Percentiles rank a stretch among this genome's conserved stretches.
phyloP scores from a whole-genome alignment of 345 rosid genomes.

The Nephelium lappaceum region DNA sequence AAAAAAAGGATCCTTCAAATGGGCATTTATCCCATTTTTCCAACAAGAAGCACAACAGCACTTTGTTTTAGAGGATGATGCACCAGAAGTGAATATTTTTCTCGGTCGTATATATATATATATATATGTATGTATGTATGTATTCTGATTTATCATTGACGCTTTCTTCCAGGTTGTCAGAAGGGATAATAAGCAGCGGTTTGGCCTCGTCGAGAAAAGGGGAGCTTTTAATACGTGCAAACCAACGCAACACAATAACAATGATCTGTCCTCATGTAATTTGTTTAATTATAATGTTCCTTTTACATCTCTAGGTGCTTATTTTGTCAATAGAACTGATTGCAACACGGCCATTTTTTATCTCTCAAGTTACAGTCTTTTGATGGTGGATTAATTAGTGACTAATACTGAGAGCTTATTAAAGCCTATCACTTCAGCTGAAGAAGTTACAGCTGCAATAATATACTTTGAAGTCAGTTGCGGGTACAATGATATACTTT shows the following conservation, averaged over 20 bases:
- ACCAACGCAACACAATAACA: slow-evolving; percentile 86
- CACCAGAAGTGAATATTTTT: not conserved
- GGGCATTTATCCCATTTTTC: too few species aligned
- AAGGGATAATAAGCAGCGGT: slow-evolving; percentile 82
- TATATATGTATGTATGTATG: too few species aligned
- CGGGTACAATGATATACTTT: slow-evolving; percentile 1
- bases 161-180: slow-evolving; percentile 63
- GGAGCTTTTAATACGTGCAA: slow-evolving; percentile 81
- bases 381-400: not conserved
- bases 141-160: slow-evolving; percentile 4
- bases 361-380: not conserved
- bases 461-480: too few species aligned
- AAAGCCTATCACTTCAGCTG: slow-evolving; percentile 69
- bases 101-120: too few species aligned
- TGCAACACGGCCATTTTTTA: slow-evolving; percentile 1
- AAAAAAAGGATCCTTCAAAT: too few species aligned
- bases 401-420: slow-evolving; percentile 59
- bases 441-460: slow-evolving; percentile 65
- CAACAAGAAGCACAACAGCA: too few species aligned
- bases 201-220: slow-evolving; percentile 80
- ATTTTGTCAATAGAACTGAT: not conserved
- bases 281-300: not conserved
- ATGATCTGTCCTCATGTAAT: slow-evolving; percentile 25
- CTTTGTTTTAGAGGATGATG: not conserved
- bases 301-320: not conserved